Base-by-base conservation (phyloP, 1,139 yeast genomes). In the Candida sojae region DNA sequence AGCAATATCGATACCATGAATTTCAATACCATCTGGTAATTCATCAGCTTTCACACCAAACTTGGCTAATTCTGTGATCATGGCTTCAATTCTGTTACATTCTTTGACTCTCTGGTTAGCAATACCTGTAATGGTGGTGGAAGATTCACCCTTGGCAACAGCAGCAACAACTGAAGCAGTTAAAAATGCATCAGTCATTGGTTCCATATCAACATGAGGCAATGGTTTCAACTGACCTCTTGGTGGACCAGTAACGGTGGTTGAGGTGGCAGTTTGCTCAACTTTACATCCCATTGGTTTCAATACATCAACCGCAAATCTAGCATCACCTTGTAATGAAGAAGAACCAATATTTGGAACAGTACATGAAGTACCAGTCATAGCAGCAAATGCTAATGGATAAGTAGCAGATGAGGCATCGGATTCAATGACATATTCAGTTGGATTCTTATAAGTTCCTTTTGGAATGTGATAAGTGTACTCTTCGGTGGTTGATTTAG, bases 351-450 rank as follows among this genome's bases (percentile, higher is more conserved):
- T 92, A 64, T 91, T 93, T 50, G 99, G 99, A 57, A 93, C 80
- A 1, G 96, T 90, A 54, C 96, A 90, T 10, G 91, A 84, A 11
- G 96, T 84, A 31, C 98, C 98, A 2, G 96, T 91, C 73, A 93
- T 74, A n/a, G 99, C 99, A 50, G 99, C 99, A 71, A 88, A 89
- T 0, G 99, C 99, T 57, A 93, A 78, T 41, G 99, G 99, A 62
- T 93, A 93, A 10, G 99, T 95, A 1, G 99, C 98, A 21, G 97
- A 89, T 26, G 97, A 90, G n/a, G 99, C 99, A 69, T 93, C 99
- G 9, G 97, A 88, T 68, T 93, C 99, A 56, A 93, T 83, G 33
- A 87, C 88, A 61, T 93, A 93, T 59, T 86, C 93, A 2, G 75
- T 54, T 17, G 99, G 99, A 55, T 92, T 90, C 41, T 67, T 69